These are phyloP conservation scores for Ophiosphaerella narmari DNA, from an alignment of 2,329 filamentous ascomycete genomes.

Conservation along the genomic window DNA sequence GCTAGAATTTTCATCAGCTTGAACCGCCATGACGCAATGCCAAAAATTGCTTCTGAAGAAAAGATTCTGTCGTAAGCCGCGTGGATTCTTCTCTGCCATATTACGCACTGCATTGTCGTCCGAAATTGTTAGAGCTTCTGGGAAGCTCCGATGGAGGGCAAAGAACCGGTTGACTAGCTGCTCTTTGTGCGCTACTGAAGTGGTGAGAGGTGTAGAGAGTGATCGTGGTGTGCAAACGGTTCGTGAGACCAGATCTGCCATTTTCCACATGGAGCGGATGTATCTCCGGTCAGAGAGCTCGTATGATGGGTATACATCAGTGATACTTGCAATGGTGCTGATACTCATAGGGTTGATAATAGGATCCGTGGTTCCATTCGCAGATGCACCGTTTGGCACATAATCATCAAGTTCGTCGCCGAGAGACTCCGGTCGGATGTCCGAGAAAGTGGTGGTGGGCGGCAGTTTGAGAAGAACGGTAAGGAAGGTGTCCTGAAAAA, in stretches of 20 bases:
- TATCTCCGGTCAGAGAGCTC: conserved; percentile 55
- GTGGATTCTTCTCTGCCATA: conserved; percentile 64
- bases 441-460: conserved; percentile 77
- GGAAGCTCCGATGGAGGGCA: conserved; percentile 73
- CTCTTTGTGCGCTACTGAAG: conserved; percentile 69
- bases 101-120: conserved; percentile 64
- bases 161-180: conserved; percentile 72
- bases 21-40: conserved; percentile 80
- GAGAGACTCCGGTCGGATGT: conserved; percentile 76
- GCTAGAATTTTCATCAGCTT: conserved; percentile 69
- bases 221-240: conserved; percentile 76
- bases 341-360: conserved; percentile 59
- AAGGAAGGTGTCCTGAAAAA: conserved; percentile 80
- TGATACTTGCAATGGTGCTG: conserved; percentile 51
- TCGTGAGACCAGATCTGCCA: conserved; percentile 78
- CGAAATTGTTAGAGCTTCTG: conserved; percentile 70
- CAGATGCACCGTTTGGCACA: conserved; percentile 64
- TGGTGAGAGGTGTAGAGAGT: conserved; percentile 72
- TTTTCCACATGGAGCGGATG: conserved; percentile 76
- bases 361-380: conserved; percentile 43
- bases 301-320: conserved; percentile 45
- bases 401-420: conserved; percentile 68
- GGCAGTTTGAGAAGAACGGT: conserved; percentile 78
- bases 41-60: conserved; percentile 83
- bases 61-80: conserved; percentile 73